phyloP scores from a whole-genome alignment of 2,329 filamentous ascomycete genomes.

The Ophiostoma sp. region DNA sequence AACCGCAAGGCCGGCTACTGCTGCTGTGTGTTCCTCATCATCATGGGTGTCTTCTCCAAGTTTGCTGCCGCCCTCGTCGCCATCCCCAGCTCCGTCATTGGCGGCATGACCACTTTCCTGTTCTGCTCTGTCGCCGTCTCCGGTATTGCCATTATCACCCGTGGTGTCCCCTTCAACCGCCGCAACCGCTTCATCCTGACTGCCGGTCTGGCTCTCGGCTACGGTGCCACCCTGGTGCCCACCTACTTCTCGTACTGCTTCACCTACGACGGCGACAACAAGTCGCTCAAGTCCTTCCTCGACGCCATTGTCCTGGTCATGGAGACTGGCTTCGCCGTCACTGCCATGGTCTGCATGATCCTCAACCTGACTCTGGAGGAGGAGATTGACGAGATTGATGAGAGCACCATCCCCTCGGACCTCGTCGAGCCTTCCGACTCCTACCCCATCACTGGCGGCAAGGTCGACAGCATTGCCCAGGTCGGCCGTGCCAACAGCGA shows the following conservation, averaged over 20 bases:
- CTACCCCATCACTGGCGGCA: neutral
- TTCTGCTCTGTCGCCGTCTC: constrained; percentile 72
- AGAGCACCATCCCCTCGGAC: constrained; percentile 29
- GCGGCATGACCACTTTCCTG: constrained; percentile 74
- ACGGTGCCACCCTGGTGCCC: constrained; percentile 61
- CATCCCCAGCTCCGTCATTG: constrained; percentile 63
- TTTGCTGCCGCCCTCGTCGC: constrained; percentile 74
- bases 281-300: constrained; percentile 64
- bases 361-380: constrained; percentile 69
- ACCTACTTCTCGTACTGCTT: constrained; percentile 67
- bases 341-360: constrained; percentile 65
- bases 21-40: constrained; percentile 67
- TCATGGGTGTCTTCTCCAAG: constrained; percentile 80
- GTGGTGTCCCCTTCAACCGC: constrained; percentile 66
- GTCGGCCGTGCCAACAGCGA: constrained; percentile 14
- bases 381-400: constrained; percentile 66
- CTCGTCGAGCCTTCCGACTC: constrained; percentile 19
- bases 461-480: constrained; percentile 1
- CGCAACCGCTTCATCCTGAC: constrained; percentile 79
- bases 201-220: constrained; percentile 66
- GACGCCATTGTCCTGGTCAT: constrained; percentile 69
- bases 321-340: constrained; percentile 70
- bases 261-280: constrained; percentile 64
- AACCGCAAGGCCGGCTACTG: constrained; percentile 76
- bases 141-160: constrained; percentile 69